phyloP scores from a whole-genome alignment of 352 stramenopile species.

The Globisporangium orthogonon region DNA sequence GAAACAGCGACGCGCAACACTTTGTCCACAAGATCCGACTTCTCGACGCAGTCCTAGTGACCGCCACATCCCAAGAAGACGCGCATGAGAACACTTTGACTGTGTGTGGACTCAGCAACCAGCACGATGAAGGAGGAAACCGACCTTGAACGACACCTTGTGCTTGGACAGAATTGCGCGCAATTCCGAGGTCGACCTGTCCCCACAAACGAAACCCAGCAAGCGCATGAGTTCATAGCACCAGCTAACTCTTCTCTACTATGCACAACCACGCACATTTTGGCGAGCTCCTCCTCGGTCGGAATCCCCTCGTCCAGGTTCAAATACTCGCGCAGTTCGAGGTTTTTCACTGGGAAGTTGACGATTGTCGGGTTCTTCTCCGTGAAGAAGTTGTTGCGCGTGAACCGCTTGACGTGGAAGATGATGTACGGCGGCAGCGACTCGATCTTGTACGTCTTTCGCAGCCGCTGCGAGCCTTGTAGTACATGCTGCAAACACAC shows the following conservation, averaged over 20 bases:
- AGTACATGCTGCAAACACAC: conserved; percentile 55
- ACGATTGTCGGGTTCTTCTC: conserved; percentile 99
- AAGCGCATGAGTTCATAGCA: neutral
- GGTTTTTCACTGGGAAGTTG: conserved; percentile 98
- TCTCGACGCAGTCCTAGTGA: conserved; percentile 69
- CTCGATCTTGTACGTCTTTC: conserved; percentile 92
- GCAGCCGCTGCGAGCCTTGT: conserved; percentile 74
- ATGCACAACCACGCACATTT: conserved; percentile 17
- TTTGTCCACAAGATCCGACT: conserved; percentile 67
- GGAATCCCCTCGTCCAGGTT: conserved; percentile 41
- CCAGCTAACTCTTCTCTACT: neutral
- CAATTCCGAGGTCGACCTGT: conserved; percentile 62
- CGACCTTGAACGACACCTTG: conserved; percentile 38
- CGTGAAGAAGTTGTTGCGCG: conserved; percentile 95
- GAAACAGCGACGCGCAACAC: conserved; percentile 39
- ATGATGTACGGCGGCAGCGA: conserved; percentile 94
- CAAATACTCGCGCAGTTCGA: conserved; percentile 93
- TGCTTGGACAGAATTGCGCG: conserved; percentile 46
- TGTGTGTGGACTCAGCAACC: neutral
- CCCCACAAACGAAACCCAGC: neutral
- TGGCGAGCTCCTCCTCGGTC: conserved; percentile 45
- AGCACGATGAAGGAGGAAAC: neutral
- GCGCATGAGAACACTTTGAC: neutral
- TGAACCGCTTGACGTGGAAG: conserved; percentile 97
- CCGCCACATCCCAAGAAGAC: neutral